A percentile compares a stretch with the other conserved stretches of the same genome.
Evolutionary conservation across 306 rosid genomes (phyloP).

Genomic region (Astragalus glycyphyllos): DNA sequence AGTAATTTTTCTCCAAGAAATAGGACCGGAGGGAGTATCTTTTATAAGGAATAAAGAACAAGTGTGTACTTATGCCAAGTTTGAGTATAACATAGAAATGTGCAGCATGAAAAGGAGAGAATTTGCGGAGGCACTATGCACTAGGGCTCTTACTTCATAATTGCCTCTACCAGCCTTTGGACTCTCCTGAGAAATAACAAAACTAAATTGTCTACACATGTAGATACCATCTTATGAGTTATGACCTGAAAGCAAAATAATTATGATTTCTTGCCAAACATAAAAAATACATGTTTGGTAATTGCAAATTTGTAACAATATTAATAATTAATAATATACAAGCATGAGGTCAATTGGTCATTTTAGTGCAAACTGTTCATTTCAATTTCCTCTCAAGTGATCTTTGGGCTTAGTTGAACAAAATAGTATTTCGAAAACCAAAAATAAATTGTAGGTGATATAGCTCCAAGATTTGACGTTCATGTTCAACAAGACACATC

Average conservation of each 20-base stretch:
- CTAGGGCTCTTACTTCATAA: constrained; percentile 11
- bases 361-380: constrained; percentile 8
- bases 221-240: constrained; percentile 9
- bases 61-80: background rate
- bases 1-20: no score
- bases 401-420: constrained; percentile 27
- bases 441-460: constrained; percentile 7
- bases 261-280: constrained; percentile 17
- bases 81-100: background rate
- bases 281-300: background rate
- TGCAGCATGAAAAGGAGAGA: constrained; percentile 6
- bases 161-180: constrained; percentile 24
- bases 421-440: constrained; percentile 12
- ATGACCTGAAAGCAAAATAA: constrained; percentile 13
- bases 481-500: constrained; percentile 15
- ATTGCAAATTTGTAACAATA: constrained; percentile 3
- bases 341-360: constrained; percentile 4
- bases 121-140: background rate
- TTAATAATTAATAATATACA: background rate
- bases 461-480: background rate
- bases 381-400: background rate
- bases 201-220: constrained; percentile 3
- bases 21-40: no score
- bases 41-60: constrained; percentile 1
- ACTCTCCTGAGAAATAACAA: constrained; percentile 1